Evolutionary conservation across 768 basidiomycete species (phyloP).

Genomic region (Heimioporus sp.): DNA sequence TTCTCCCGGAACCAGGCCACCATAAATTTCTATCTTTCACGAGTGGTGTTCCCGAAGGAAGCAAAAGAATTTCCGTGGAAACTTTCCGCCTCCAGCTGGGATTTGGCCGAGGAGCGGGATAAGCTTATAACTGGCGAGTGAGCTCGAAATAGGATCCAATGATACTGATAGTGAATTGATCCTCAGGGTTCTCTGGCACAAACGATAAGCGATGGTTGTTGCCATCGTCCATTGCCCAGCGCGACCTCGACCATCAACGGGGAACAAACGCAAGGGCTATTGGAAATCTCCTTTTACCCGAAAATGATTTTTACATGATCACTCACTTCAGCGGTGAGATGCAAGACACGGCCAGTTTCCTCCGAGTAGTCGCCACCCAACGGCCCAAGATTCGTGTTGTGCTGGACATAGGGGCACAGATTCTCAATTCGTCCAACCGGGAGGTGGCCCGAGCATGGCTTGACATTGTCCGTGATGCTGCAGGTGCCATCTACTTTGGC

Average conservation of each 20-base stretch:
- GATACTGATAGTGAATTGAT: too few relatives aligned
- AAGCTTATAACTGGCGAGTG: neutral
- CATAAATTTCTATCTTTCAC: neutral
- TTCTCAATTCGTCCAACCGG: conserved; percentile 44
- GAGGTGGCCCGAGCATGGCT: conserved; percentile 31
- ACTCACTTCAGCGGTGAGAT: conserved; percentile 27
- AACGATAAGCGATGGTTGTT: conserved; percentile 40
- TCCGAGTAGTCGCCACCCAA: conserved; percentile 31
- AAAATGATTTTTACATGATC: conserved; percentile 35
- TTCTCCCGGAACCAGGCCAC: neutral
- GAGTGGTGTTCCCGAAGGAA: conserved; percentile 1
- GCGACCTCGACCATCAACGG: conserved; percentile 35
- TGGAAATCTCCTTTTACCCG: conserved; percentile 15
- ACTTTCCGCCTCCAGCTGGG: neutral
- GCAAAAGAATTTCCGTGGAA: neutral
- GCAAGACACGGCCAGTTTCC: conserved; percentile 18
- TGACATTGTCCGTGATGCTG: conserved; percentile 17
- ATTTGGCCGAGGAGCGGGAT: neutral
- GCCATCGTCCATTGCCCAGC: conserved; percentile 8
- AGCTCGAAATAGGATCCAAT: too few relatives aligned
- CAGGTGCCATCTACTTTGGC: conserved; percentile 42
- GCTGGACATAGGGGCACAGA: conserved; percentile 53
- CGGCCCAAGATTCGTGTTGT: conserved; percentile 40
- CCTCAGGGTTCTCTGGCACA: conserved; percentile 45
- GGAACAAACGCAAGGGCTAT: conserved; percentile 43